Evolutionary conservation across 202 grass and related monocot genomes (phyloP), one percentile per base, ranked within the genome.

Genomic region (Musa balbisiana): DNA sequence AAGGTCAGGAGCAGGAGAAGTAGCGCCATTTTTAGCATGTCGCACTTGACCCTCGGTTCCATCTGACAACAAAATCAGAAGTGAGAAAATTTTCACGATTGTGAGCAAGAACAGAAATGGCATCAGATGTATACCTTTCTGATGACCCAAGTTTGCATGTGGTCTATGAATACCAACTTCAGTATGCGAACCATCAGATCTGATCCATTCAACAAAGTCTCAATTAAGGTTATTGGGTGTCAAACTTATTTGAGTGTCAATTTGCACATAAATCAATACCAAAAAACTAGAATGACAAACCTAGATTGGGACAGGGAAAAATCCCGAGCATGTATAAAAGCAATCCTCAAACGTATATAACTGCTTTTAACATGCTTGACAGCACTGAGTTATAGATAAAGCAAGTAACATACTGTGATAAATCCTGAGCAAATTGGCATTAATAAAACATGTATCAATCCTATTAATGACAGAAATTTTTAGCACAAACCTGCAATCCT

Each of bases 401-500:
- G 16, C 2, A 51, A 70, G n/a, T 8, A 69, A 50, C n/a, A 13
- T 15, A 20, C 5, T 43, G 33, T 43, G 12, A 70, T 50, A 20
- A 51, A 2, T n/a, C 11, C 23, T 16, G 15, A 8, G 21, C 11
- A 29, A 14, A 29, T 9, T 9, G 2, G 19, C 23, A 73, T 55
- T 43, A 21, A 27, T 27, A 3, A 58, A 66, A 25, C 6, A 49
- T 26, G 21, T 33, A 72, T 0, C 5, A 29, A 52, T 50, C 22
- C 27, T 22, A 52, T 25, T 26, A 71, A 70, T 10, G 59, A 56
- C 6, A n/a, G 8, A 63, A 64, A 20, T 69, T 71, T 16, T 23
- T 17, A 16, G 14, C 9, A 60, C 73, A 80, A 81, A 93, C 95
- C 90, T 92, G 49, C 83, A 83, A 82, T 89, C 85, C 58, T 86